Evolutionary conservation across 192 early-diverging fungal genomes (phyloP).

Genomic region (Gaertneriomyces sp.): DNA sequence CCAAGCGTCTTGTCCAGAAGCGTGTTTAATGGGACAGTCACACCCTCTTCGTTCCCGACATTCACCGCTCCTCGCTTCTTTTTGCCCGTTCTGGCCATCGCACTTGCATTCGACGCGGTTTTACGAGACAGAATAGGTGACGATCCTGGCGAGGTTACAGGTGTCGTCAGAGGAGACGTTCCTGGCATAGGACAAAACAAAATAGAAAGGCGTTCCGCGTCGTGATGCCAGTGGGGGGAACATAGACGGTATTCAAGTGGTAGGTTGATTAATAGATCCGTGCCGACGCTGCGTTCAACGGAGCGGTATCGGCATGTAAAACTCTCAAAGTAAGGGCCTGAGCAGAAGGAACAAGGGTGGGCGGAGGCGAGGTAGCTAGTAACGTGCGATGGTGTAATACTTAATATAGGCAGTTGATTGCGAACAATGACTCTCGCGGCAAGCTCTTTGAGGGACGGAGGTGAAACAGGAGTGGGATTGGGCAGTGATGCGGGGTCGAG

Average conservation of each 20-base stretch:
- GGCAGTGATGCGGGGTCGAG: conserved; percentile 2
- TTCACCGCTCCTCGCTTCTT: too few species aligned
- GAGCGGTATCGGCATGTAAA: conserved; percentile 56
- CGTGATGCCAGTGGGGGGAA: conserved; percentile 69
- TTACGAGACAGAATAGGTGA: too few species aligned
- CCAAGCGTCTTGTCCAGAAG: too few species aligned
- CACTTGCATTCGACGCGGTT: too few species aligned
- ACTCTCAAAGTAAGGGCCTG: conserved; percentile 73
- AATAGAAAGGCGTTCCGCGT: conserved; percentile 60
- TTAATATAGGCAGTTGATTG: conserved; percentile 56
- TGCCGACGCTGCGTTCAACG: conserved; percentile 49
- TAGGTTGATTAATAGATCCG: neutral
- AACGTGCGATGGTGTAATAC: conserved; percentile 49
- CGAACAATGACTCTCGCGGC: conserved; percentile 71
- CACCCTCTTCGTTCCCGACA: too few species aligned
- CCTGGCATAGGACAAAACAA: conserved; percentile 63
- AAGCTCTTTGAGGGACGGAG: conserved; percentile 69
- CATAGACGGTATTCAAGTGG: conserved; percentile 72
- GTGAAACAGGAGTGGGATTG: conserved; percentile 27
- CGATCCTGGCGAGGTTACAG: neutral
- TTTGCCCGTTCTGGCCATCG: too few species aligned
- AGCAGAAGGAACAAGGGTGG: conserved; percentile 67
- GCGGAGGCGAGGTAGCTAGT: conserved; percentile 62
- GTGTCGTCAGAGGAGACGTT: conserved; percentile 46
- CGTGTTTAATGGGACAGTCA: too few species aligned